phyloP scores from a whole-genome alignment of 2,329 filamentous ascomycete species.

The Peltaster fructicola region DNA sequence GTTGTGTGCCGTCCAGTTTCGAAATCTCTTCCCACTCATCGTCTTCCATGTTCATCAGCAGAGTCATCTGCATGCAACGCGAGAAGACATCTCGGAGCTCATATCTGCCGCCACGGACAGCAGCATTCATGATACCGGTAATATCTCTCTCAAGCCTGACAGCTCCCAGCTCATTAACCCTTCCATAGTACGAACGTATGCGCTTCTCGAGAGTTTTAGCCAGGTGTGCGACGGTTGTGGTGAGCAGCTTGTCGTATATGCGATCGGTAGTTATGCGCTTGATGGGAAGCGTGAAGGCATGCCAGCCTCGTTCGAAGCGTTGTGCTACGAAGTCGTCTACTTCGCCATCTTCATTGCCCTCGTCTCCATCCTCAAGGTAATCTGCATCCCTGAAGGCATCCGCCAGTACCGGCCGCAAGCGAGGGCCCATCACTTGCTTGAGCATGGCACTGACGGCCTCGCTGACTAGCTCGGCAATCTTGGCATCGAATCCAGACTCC shows the following conservation, averaged over 20 bases:
- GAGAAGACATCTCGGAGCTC: conserved; percentile 60
- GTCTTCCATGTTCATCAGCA: conserved; percentile 87
- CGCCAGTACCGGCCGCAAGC: conserved; percentile 64
- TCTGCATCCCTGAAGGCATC: conserved; percentile 87
- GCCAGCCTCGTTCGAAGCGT: conserved; percentile 74
- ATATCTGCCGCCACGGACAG: conserved; percentile 54
- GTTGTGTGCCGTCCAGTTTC: conserved; percentile 27
- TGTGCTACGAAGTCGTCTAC: conserved; percentile 49
- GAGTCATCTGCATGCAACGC: conserved; percentile 59
- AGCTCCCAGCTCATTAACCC: conserved; percentile 65
- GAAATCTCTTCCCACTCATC: conserved; percentile 72
- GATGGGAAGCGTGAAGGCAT: conserved; percentile 67
- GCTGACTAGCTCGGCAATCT: conserved; percentile 62
- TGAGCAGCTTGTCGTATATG: conserved; percentile 60
- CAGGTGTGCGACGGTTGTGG: conserved; percentile 56
- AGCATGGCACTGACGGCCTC: conserved; percentile 79
- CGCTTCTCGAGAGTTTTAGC: conserved; percentile 71
- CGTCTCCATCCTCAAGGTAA: conserved; percentile 45
- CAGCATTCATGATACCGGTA: conserved; percentile 50
- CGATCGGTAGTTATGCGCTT: conserved; percentile 64
- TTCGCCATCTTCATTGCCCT: conserved; percentile 26
- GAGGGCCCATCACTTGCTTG: conserved; percentile 68
- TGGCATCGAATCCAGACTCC: conserved; percentile 53
- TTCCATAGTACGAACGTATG: conserved; percentile 62
- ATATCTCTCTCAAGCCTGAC: conserved; percentile 74